These are phyloP conservation scores for Penicillium corylophilum DNA, from an alignment of 2,329 filamentous ascomycete genomes.

Conservation along the genomic window DNA sequence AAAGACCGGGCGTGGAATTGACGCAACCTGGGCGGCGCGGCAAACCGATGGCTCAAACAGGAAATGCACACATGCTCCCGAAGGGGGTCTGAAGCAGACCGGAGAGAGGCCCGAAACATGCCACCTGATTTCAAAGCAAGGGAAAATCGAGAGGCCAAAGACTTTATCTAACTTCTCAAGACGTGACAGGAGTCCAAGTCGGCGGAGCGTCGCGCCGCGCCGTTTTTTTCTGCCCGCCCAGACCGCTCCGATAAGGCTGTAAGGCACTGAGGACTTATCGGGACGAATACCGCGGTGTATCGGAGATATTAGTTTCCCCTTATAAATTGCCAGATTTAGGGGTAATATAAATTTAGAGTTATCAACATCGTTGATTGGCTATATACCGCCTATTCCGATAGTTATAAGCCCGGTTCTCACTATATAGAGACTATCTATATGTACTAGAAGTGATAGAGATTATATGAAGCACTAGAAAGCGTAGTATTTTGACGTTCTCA, in stretches of 20 bases:
- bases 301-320: too few relatives aligned
- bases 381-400: too few relatives aligned
- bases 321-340: too few relatives aligned
- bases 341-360: too few relatives aligned
- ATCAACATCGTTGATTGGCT: too few relatives aligned
- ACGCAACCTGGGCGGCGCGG: conserved; percentile 23
- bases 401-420: too few relatives aligned
- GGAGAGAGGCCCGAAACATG: conserved; percentile 40
- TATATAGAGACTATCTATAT: too few relatives aligned
- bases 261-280: neutral
- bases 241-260: conserved; percentile 9
- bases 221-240: conserved; percentile 19
- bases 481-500: too few relatives aligned
- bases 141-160: conserved; percentile 1
- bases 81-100: conserved; percentile 37
- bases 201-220: conserved; percentile 5
- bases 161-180: neutral
- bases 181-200: neutral
- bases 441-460: too few relatives aligned
- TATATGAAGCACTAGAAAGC: too few relatives aligned
- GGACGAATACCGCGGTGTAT: too few relatives aligned
- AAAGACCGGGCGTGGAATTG: conserved; percentile 27
- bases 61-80: conserved; percentile 38
- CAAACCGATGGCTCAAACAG: conserved; percentile 30
- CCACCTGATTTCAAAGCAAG: conserved; percentile 1